Base-by-base conservation (phyloP, 2,329 filamentous ascomycete species). In the Scopulariopsis brevicaulis region DNA sequence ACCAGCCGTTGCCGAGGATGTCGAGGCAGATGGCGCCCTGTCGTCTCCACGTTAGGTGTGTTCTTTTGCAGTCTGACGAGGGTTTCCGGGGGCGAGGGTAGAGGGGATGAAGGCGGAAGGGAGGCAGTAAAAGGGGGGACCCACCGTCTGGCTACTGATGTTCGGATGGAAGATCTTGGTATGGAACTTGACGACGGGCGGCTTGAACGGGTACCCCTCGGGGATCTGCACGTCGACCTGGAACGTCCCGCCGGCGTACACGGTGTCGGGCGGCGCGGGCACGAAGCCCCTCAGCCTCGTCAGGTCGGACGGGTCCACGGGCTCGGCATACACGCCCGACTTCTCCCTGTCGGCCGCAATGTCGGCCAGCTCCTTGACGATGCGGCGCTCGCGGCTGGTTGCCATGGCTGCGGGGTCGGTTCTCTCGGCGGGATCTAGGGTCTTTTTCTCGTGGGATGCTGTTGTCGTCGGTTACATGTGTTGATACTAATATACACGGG, bases 141-240 rank as follows among this genome's bases (percentile, higher is more conserved):
- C 67, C 74, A 96, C 91, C 48, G 92, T 96, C 69, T 94, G 88
- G 67, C 88, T 93, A 78, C 89, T 95, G 74, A 99, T 84, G 68
- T 99, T 99, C 37, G 94, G 94, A 71, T 99, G 94, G 92, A 92
- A 99, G 65, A 97, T 87, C 72, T 87, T 92, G 62, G 94, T 99
- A 63, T 87, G 82, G 68, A 97, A 97, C 65, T 84, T 87, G 87
- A 99, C 97, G 60, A 83, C 72, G 4, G 94, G 94, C 4, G 93
- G 90, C 65, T 91, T 88, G 76, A 99, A 99, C 0, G 94, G 94
- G 67, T 99, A 99, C 64, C 89, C 88, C 61, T 82, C 81, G 0
- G 93, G 92, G 57, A 99, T 94, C 65, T 81, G 81, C 65, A 99
- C 94, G 66, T 96, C 89, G 64, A 99, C 83, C 18, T 81, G 73